These are phyloP conservation scores for Coemansia sp. DNA, from an alignment of 192 early-diverging fungal genomes.

Conservation along the genomic window DNA sequence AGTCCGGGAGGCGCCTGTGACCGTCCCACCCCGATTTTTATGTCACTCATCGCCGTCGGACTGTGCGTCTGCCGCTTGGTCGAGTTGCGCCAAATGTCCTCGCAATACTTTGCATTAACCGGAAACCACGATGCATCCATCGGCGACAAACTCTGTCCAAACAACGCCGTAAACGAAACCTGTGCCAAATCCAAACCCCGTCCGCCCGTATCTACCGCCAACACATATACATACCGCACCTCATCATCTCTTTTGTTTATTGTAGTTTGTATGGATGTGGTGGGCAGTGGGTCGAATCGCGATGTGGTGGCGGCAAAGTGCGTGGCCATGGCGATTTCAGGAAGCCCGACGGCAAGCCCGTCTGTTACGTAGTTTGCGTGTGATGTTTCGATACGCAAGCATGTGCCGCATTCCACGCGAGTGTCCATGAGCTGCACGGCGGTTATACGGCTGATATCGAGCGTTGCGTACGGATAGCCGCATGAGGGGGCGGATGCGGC, in stretches of 20 bases:
- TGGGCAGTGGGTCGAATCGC: slow-evolving; percentile 29
- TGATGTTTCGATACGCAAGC: slow-evolving; percentile 44
- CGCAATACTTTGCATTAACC: slow-evolving; percentile 42
- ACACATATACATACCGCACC: slow-evolving; percentile 44
- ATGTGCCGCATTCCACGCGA: slow-evolving; percentile 49
- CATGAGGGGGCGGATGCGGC: slow-evolving; percentile 53
- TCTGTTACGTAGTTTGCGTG: slow-evolving; percentile 29
- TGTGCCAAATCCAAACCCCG: slow-evolving; percentile 53
- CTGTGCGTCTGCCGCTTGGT: slow-evolving; percentile 21
- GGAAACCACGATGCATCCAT: slow-evolving; percentile 51
- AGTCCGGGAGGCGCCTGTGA: slow-evolving; percentile 30
- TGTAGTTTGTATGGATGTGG: slow-evolving; percentile 5
- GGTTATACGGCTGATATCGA: slow-evolving; percentile 56
- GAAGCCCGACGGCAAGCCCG: slow-evolving; percentile 23
- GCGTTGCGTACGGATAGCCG: slow-evolving; percentile 51
- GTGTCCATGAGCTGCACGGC: slow-evolving; percentile 48
- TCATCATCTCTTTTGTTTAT: slow-evolving; percentile 16
- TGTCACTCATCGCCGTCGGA: slow-evolving; percentile 28
- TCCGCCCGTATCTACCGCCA: slow-evolving; percentile 57
- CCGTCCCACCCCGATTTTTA: slow-evolving; percentile 16
- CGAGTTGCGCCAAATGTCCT: slow-evolving; percentile 44
- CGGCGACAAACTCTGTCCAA: slow-evolving; percentile 50
- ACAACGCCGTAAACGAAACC: slow-evolving; percentile 50
- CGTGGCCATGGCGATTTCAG: slow-evolving; percentile 38
- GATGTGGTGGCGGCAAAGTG: slow-evolving; percentile 37